phyloP scores from a whole-genome alignment of 2,329 filamentous ascomycete species.

The Cladosporium sp. region DNA sequence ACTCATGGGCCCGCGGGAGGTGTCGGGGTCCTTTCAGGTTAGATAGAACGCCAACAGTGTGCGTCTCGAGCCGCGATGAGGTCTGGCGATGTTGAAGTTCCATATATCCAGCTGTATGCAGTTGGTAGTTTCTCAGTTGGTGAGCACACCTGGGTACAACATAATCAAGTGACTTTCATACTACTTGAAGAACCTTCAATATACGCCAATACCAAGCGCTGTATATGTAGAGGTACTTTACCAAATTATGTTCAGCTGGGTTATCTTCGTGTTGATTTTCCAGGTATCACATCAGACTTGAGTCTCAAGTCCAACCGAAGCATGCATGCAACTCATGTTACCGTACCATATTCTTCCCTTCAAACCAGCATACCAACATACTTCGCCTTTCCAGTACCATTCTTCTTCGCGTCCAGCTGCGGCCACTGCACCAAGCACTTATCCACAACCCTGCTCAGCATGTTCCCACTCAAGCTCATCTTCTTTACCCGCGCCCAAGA shows the following conservation, averaged over 20 bases:
- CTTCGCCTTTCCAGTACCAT: conserved; percentile 17
- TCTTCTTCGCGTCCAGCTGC: conserved; percentile 49
- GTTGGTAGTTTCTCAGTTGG: background rate
- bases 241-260: background rate
- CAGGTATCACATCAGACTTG: background rate
- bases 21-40: too few relatives aligned
- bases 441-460: conserved; percentile 72
- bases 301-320: background rate
- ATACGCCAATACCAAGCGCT: background rate
- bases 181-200: background rate
- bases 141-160: background rate
- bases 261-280: background rate
- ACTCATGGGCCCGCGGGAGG: background rate
- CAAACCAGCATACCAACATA: conserved; percentile 18
- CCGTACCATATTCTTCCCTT: background rate
- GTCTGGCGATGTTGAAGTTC: background rate
- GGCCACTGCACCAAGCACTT: conserved; percentile 82
- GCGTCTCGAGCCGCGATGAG: too few relatives aligned
- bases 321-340: background rate
- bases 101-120: too few relatives aligned
- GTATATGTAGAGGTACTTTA: background rate
- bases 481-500: conserved; percentile 84
- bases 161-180: background rate
- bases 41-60: background rate
- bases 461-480: conserved; percentile 79